Evolutionary conservation across 140 eudicot genomes (phyloP), one percentile per base, ranked within the genome.

Genomic region (Senecio squalidus): DNA sequence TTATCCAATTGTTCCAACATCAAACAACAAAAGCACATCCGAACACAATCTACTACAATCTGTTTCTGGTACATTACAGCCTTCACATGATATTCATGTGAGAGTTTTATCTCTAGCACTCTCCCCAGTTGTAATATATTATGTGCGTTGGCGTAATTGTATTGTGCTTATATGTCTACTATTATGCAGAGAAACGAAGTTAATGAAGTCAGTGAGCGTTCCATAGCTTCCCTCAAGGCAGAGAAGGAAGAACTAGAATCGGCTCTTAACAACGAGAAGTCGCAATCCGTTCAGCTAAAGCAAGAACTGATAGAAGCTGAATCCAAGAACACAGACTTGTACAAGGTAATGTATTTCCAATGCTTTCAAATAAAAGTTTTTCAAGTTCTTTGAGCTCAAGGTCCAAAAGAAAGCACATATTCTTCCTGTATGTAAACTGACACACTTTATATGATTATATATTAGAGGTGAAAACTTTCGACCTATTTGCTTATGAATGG

Each of bases 251-350:
- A 88, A 59, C 48, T 93, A 54, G 99, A 84, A 53, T 73, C 82
- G 1, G 72, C 77, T 44, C 73, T 93, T 41, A 72, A 24, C 48
- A 80, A 70, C 63, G 99, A 93, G 77, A 93, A 82, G 69, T 70
- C 81, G 66, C 90, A 79, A 64, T 70, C 89, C 17, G 80, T 74
- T 66, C 83, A 84, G 79, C 64, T 88, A 64, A 84, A 93, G 82
- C 95, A 82, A 69, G 88, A 93, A 65, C 65, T 88, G 33, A 50
- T 76, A 22, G 99, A 93, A 69, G 95, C 95, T 29, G 96, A 88
- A 77, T 60, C 79, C 58, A 90, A 86, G 67, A 92, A 82, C 71
- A 72, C 94, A 28, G 95, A 93, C 51, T 79, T 93, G 33, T 84
- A 84, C 81, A 88, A 88, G 94, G 99, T 93, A 64, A 68, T 43